A percentile compares a stretch with the other conserved stretches of the same genome.
These are phyloP conservation scores for Xerocomus spinulosus DNA, from an alignment of 768 basidiomycete genomes.

Conservation along the genomic window DNA sequence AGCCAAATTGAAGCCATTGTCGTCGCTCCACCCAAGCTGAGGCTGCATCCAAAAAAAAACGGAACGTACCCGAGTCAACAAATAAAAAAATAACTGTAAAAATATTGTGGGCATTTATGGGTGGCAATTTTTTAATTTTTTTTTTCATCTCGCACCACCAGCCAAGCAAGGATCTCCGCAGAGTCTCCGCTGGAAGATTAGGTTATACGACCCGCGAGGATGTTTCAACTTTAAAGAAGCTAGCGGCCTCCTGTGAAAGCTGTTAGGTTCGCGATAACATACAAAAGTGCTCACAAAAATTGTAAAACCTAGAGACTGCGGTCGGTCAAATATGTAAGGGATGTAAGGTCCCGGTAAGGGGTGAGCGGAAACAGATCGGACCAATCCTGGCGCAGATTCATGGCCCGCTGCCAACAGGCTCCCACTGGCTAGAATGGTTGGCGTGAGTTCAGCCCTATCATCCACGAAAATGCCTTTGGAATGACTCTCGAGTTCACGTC, in stretches of 20 bases:
- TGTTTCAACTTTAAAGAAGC: background rate
- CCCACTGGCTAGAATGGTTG: too few relatives aligned
- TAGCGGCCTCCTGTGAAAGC: background rate
- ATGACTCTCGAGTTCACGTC: too few relatives aligned
- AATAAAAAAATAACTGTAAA: background rate
- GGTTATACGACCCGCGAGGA: constrained; percentile 4
- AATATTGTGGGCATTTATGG: background rate
- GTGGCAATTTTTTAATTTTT: background rate
- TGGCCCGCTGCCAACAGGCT: too few relatives aligned
- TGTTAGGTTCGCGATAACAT: too few relatives aligned
- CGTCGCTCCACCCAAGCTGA: too few relatives aligned
- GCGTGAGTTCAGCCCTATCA: too few relatives aligned
- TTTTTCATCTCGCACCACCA: too few relatives aligned
- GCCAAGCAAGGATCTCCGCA: background rate
- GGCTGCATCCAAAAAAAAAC: background rate
- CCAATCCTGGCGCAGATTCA: background rate
- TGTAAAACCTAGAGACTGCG: too few relatives aligned
- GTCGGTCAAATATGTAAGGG: too few relatives aligned
- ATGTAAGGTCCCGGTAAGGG: too few relatives aligned
- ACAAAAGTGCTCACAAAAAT: background rate
- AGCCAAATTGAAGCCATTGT: too few relatives aligned
- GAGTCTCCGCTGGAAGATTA: background rate
- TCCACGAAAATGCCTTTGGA: too few relatives aligned
- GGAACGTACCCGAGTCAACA: background rate
- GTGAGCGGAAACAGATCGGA: background rate